Conservation (phyloP, 495 filamentous ascomycete species). For the Astrocystis sublimbata region DNA sequence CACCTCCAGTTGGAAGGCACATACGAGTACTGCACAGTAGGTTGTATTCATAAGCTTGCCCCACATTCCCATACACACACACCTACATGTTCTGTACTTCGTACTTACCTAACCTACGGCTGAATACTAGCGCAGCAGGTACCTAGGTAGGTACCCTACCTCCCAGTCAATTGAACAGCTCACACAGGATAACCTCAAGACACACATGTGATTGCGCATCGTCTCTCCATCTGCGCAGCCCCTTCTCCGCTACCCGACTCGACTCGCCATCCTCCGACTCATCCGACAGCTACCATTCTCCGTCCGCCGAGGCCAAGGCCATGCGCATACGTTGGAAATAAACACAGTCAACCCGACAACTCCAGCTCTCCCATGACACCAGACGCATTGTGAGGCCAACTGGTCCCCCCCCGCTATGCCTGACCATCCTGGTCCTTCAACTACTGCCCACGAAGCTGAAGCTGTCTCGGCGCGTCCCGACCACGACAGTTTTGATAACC, state of each 20-base stretch:
- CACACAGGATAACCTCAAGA: not conserved
- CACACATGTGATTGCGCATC: conserved; percentile 14
- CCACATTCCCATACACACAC: too few relatives aligned
- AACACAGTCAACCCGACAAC: not conserved
- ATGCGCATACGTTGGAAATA: not conserved
- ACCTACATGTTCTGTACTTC: too few relatives aligned
- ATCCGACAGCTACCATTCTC: not conserved
- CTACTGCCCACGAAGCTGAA: conserved; percentile 20
- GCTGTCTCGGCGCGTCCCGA: conserved; percentile 6
- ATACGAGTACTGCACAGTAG: too few relatives aligned
- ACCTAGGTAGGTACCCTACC: not conserved
- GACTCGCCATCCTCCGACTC: not conserved
- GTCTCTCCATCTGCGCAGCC: not conserved
- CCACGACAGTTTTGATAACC: conserved; percentile 46
- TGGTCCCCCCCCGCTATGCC: conserved; percentile 36
- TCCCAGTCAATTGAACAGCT: not conserved
- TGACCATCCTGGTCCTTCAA: conserved; percentile 42
- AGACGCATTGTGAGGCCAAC: conserved; percentile 11
- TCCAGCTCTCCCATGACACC: conserved; percentile 19
- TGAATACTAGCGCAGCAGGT: not conserved
- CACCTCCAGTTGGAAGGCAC: too few relatives aligned
- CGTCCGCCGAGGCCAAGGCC: not conserved
- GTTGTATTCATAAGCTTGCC: too few relatives aligned
- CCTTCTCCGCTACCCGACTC: not conserved
- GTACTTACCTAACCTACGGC: not conserved